Conservation (phyloP, 2,329 filamentous ascomycete species). For the Phoma sp. region DNA sequence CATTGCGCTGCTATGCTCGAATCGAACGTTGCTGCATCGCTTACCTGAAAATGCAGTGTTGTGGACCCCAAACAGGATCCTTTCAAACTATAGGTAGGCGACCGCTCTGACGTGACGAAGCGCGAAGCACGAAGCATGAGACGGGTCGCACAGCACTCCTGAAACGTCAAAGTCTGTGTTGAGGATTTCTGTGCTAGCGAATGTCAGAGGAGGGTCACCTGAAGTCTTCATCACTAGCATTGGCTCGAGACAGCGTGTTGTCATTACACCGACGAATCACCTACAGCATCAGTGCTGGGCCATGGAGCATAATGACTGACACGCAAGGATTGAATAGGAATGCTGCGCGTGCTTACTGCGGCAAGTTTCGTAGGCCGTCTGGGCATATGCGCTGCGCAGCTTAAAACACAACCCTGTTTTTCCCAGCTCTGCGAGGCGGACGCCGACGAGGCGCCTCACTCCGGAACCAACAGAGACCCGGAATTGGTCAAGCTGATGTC, state of each 20-base stretch:
- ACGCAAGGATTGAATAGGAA: background rate
- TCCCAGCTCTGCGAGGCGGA: conserved; percentile 12
- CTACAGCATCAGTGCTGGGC: background rate
- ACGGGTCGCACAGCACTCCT: no score
- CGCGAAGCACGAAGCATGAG: no score
- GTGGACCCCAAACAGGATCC: no score
- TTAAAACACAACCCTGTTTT: conserved; percentile 12
- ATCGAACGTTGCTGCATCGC: no score
- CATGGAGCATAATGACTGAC: background rate
- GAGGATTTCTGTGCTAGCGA: no score
- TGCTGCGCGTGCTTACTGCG: conserved; percentile 5
- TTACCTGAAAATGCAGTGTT: no score
- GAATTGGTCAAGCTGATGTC: conserved; percentile 15
- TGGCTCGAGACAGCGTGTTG: background rate
- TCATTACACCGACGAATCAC: background rate
- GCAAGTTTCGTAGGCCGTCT: background rate
- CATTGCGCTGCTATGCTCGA: no score
- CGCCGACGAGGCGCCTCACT: background rate
- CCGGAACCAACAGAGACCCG: conserved; percentile 1
- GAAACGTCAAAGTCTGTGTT: no score
- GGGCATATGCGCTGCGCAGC: background rate
- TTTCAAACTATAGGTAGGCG: no score
- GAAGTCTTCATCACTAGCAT: no score
- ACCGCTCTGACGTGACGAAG: no score
- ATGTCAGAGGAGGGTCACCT: no score